Conservation (phyloP, 1,139 yeast species). For the Torulaspora pretoriensis region DNA sequence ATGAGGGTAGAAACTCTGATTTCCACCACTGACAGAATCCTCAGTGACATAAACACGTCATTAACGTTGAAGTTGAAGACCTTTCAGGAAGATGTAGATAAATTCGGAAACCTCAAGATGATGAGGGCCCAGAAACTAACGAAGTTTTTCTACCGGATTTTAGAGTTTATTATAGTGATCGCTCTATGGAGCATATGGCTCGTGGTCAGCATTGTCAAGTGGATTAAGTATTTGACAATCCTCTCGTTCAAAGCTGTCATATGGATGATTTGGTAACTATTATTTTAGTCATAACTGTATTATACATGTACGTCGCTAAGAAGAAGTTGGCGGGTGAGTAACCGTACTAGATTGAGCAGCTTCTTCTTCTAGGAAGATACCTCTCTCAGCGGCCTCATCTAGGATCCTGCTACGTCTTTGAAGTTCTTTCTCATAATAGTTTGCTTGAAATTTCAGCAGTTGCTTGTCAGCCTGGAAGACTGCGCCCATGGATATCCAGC, state of each 20-base stretch:
- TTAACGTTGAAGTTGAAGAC: slow-evolving; percentile 66
- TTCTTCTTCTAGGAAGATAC: slow-evolving; percentile 40
- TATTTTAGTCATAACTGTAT: neutral
- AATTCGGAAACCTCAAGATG: slow-evolving; percentile 40
- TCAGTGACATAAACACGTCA: slow-evolving; percentile 81
- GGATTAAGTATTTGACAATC: slow-evolving; percentile 38
- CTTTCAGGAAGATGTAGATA: slow-evolving; percentile 65
- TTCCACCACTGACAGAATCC: slow-evolving; percentile 67
- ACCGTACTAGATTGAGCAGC: slow-evolving; percentile 25
- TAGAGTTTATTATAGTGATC: slow-evolving; percentile 57
- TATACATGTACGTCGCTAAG: slow-evolving; percentile 4
- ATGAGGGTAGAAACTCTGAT: slow-evolving; percentile 53
- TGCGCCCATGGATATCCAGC: slow-evolving; percentile 41
- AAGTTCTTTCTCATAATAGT: slow-evolving; percentile 35
- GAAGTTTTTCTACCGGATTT: slow-evolving; percentile 41
- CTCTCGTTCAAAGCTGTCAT: slow-evolving; percentile 42
- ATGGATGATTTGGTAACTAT: slow-evolving; percentile 41
- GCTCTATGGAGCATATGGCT: slow-evolving; percentile 69
- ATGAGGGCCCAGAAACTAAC: slow-evolving; percentile 37
- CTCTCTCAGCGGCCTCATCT: slow-evolving; percentile 44
- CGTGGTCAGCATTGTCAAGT: slow-evolving; percentile 53
- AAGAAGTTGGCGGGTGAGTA: slow-evolving; percentile 4
- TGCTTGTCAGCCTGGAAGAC: slow-evolving; percentile 42
- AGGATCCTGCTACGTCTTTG: slow-evolving; percentile 36
- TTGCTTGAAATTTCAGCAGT: slow-evolving; percentile 36